phyloP scores from a whole-genome alignment of 768 basidiomycete genomes.

The Lentinula aciculospora region DNA sequence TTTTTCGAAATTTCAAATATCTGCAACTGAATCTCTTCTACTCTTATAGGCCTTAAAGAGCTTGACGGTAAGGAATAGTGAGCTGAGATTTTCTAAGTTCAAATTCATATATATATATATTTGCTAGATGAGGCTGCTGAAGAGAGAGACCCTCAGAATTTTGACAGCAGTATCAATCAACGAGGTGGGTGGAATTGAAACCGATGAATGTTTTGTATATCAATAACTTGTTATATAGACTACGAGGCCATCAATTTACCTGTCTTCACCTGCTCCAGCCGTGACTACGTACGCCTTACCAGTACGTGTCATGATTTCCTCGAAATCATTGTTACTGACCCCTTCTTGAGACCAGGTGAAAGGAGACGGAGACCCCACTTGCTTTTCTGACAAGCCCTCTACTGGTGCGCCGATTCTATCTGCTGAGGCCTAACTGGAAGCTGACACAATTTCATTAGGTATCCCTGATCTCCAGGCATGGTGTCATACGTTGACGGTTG shows the following conservation, averaged over 20 bases:
- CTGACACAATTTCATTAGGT: slow-evolving; percentile 47
- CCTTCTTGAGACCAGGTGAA: slow-evolving; percentile 42
- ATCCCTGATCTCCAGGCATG: slow-evolving; percentile 53
- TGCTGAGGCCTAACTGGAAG: not conserved
- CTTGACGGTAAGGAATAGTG: slow-evolving; percentile 38
- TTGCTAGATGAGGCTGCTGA: slow-evolving; percentile 48
- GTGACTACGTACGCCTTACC: slow-evolving; percentile 56
- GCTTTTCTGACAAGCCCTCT: slow-evolving; percentile 15
- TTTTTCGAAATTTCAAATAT: not conserved
- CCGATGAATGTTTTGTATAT: not conserved
- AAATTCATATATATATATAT: not conserved
- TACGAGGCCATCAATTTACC: slow-evolving; percentile 57
- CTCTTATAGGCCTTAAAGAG: slow-evolving; percentile 40
- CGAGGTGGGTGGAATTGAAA: slow-evolving; percentile 31
- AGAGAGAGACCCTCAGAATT: slow-evolving; percentile 49
- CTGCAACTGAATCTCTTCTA: not conserved
- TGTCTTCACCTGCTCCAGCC: slow-evolving; percentile 55
- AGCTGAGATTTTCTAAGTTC: not conserved
- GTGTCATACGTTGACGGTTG: slow-evolving; percentile 50
- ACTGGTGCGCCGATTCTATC: not conserved
- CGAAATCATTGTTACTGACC: not conserved
- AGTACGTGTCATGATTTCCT: slow-evolving; percentile 20
- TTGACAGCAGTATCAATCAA: slow-evolving; percentile 44
- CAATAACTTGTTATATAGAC: slow-evolving; percentile 27
- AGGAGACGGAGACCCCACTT: slow-evolving; percentile 53